Base-by-base conservation (phyloP, 768 basidiomycete genomes). In the Mycena rosella region DNA sequence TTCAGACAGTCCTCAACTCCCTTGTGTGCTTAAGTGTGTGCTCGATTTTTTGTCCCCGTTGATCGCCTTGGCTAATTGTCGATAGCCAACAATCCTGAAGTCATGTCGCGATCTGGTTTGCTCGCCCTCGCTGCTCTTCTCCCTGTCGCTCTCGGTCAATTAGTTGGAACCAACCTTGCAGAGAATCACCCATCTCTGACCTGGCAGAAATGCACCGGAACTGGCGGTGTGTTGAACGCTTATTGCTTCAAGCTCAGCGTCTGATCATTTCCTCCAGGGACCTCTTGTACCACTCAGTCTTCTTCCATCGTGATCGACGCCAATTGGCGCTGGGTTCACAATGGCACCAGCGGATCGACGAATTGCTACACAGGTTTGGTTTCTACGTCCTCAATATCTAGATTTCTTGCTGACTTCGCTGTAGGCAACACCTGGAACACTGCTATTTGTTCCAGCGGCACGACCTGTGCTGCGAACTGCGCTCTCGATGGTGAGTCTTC, bases 311-410 rank as follows among this genome's bases (percentile, higher is more conserved):
- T 81, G 11, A 77, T 87, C 76, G 85, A 86, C 73, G 67, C 83
- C 65, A 86, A 86, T 79, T 87, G 83, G 83, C 82, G 86, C 49
- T 87, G 84, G 84, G 73, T 82, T 7, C 83, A 84, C 73, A 75
- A 59, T 1, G 65, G 73, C 72, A 76, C 74, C 40, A 67, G 65
- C 60, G 81, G 78, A 30, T 76, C 79, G 77, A 78, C 74, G 68
- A 81, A 80, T 72, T 80, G 86, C 75, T 85, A 86, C 78, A 86
- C 83, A 75, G 79, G 86, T 36, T 51, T 42, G 47, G 20, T 34
- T 59, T 42, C 20, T 34, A 22, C 40, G 45, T 57, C 56, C 57
- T n/a, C 42, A 22, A 59, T 32, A 47, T 59, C 44, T 26, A 22
- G 53, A 54, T 56, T 26, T 47, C n/a, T 47, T 47, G 30, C 44